These are phyloP conservation scores for Pseudopyricularia cyperi DNA, from an alignment of 2,329 filamentous ascomycete genomes.

Conservation along the genomic window DNA sequence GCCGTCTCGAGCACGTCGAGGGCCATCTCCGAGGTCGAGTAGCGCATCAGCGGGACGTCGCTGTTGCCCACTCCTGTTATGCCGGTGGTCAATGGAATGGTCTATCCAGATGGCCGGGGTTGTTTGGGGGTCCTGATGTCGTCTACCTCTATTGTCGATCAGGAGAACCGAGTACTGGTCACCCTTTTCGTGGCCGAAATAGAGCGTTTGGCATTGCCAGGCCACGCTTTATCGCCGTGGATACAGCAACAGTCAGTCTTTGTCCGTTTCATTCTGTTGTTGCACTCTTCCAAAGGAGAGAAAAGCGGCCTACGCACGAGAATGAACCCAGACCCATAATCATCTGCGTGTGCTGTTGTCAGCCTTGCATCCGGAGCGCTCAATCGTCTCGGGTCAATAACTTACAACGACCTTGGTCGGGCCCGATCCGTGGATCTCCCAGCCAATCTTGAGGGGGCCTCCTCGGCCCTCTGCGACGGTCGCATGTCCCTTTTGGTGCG, in stretches of 20 bases:
- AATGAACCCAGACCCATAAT: conserved; percentile 68
- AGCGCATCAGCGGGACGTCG: conserved; percentile 63
- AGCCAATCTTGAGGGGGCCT: conserved; percentile 63
- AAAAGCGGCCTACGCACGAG: conserved; percentile 22
- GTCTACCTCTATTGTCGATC: conserved; percentile 59
- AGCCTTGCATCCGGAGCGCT: not conserved
- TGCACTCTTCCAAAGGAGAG: not conserved
- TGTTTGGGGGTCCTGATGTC: no score
- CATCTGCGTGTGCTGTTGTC: conserved; percentile 35
- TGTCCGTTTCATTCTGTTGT: not conserved
- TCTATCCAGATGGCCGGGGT: no score
- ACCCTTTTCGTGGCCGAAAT: conserved; percentile 62
- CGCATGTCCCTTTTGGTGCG: conserved; percentile 45
- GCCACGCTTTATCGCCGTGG: conserved; percentile 17
- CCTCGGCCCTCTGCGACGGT: conserved; percentile 57
- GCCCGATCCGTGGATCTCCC: conserved; percentile 69
- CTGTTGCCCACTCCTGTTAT: conserved; percentile 53
- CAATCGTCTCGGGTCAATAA: conserved; percentile 10
- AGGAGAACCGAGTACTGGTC: conserved; percentile 61
- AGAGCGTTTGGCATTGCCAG: conserved; percentile 74
- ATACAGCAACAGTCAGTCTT: not conserved
- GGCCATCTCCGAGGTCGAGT: conserved; percentile 78
- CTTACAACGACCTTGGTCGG: conserved; percentile 60
- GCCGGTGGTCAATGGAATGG: not conserved
- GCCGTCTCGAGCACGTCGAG: conserved; percentile 59